Evolutionary conservation across 2,329 filamentous ascomycete species (phyloP), one percentile per base, ranked within the genome.

Genomic region (Epichloe glyceriae): DNA sequence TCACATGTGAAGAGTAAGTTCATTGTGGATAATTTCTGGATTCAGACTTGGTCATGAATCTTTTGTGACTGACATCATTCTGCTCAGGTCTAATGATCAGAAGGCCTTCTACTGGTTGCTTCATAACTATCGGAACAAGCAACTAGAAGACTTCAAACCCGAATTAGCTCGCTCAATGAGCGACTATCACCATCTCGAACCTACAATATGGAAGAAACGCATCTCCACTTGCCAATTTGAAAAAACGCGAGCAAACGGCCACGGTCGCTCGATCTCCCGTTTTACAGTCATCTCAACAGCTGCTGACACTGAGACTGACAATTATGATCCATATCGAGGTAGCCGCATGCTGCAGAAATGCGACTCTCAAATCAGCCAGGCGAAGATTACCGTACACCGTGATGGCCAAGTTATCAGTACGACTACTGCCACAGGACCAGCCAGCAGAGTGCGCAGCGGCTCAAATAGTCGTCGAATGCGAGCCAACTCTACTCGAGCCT

Each of bases 101-200:
- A 95, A 95, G 62, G 77, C 91, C 57, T 96, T 97, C 66, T 98
- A 97, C 66, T 85, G 82, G 67, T 78, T 94, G 19, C 76, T 98
- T 7, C 70, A 85, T 56, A 85, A 84, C 64, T 94, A 95, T 64
- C 80, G 87, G 43, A 83, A 95, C 56, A 82, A 88, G 55, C 84
- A 93, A 58, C 68, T 95, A 2, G 90, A 97, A 63, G 87, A 95
- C 61, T 97, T 93, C 62, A 85, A 85, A 53, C 82, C 83, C 33
- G 79, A 86, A 20, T 71, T 96, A 50, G 80, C 80, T n/a, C 86
- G 93, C 62, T 95, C 91, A 1, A 78, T 84, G 51, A 95, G 89
- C 66, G 91, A 97, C 61, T 93, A 94, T 59, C 91, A 96, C 60
- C 88, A 94, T 60, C 77, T 86, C 38, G 75, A 74, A 51, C 78